Evolutionary conservation across 1,284 basidiomycete genomes (phyloP).

Genomic region (Stygiomarasmius scandens): DNA sequence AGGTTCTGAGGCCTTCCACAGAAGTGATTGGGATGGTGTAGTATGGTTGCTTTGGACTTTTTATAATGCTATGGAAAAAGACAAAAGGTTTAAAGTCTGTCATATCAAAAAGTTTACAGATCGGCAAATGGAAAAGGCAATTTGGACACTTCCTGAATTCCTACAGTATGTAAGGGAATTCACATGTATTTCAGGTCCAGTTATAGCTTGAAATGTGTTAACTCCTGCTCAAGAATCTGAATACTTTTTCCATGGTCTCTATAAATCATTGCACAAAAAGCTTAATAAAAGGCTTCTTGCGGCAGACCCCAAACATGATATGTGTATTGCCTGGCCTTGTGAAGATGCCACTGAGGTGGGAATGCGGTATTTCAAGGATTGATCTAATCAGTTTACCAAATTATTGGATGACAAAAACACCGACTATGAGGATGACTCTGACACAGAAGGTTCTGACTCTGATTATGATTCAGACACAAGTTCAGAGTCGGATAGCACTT

Average conservation of each 20-base stretch:
- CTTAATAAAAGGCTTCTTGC: neutral
- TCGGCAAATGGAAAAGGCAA: neutral
- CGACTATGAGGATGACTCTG: no score
- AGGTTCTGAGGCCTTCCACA: no score
- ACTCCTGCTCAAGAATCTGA: neutral
- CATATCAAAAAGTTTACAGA: neutral
- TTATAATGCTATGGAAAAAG: neutral
- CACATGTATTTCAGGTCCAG: neutral
- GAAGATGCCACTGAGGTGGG: neutral
- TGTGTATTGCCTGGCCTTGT: neutral
- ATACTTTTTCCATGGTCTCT: neutral
- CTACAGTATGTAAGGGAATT: neutral
- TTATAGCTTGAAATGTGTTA: neutral
- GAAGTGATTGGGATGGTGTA: no score
- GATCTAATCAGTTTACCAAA: neutral
- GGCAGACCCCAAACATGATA: neutral
- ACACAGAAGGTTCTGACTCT: no score
- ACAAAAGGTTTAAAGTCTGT: neutral
- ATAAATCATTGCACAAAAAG: neutral
- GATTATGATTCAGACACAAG: neutral
- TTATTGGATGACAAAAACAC: neutral
- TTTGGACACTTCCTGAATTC: neutral
- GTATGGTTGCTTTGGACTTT: no score
- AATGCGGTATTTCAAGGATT: neutral
- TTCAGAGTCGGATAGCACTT: no score